Conservation (phyloP, 169 alveolate species). For the Plasmodium blacklocki region DNA sequence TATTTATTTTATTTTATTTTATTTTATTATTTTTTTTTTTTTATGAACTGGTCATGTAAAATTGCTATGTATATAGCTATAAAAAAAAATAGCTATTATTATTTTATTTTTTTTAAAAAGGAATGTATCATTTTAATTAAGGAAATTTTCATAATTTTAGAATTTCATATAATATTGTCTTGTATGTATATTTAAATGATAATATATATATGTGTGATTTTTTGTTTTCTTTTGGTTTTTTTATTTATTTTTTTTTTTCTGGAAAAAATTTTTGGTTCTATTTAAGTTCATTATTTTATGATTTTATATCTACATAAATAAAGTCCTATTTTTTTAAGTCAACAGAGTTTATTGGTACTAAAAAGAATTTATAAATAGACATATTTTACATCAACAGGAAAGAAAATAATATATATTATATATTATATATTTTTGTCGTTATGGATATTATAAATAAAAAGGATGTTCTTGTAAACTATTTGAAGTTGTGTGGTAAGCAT, state of each 20-base stretch:
- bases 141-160: too few relatives aligned
- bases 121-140: not conserved
- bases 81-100: too few relatives aligned
- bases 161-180: too few relatives aligned
- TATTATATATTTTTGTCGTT: not conserved
- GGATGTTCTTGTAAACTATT: constrained; percentile 36
- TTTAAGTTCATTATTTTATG: not conserved
- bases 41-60: constrained; percentile 56
- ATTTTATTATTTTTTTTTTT: not conserved
- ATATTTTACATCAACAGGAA: too few relatives aligned
- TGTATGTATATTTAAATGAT: not conserved
- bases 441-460: constrained; percentile 59
- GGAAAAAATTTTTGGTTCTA: not conserved
- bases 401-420: not conserved
- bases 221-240: not conserved
- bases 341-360: too few relatives aligned
- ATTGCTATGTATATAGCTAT: constrained; percentile 21
- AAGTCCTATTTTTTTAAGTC: too few relatives aligned
- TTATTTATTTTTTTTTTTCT: not conserved
- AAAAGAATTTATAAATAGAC: too few relatives aligned
- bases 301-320: too few relatives aligned
- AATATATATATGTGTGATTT: not conserved
- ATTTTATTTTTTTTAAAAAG: constrained; percentile 11
- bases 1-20: too few relatives aligned
- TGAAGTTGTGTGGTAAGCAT: constrained; percentile 58